Conservation (phyloP, 371 early-diverging fungal genomes). For the Mortierella sp. region DNA sequence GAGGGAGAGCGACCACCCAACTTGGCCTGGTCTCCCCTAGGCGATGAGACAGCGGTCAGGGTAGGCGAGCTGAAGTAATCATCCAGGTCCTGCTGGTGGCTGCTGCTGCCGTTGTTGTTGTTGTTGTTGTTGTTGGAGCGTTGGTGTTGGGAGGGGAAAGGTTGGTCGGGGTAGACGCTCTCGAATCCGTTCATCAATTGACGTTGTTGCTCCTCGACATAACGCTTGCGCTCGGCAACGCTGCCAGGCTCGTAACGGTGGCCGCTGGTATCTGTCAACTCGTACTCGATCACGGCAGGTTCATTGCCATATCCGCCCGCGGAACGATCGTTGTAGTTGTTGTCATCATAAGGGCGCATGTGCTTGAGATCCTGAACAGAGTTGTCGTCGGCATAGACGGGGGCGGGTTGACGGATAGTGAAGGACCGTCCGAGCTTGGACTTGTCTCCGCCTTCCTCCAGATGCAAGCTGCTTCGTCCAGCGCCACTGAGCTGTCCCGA, state of each 20-base stretch:
- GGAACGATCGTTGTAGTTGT: conserved; percentile 25
- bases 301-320: conserved; percentile 29
- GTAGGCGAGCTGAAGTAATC: not conserved
- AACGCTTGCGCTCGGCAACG: conserved; percentile 44
- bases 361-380: conserved; percentile 26
- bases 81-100: not conserved
- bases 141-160: conserved; percentile 17
- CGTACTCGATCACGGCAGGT: conserved; percentile 44
- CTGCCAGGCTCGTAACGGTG: conserved; percentile 21
- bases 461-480: conserved; percentile 11
- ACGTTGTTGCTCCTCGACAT: conserved; percentile 49
- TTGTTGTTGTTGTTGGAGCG: conserved; percentile 4
- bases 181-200: conserved; percentile 44
- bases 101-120: not conserved
- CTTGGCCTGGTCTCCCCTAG: not conserved
- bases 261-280: conserved; percentile 26
- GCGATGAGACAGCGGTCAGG: not conserved
- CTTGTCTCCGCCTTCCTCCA: conserved; percentile 24
- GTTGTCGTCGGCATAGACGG: conserved; percentile 26
- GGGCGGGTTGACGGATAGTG: conserved; percentile 43
- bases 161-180: conserved; percentile 22
- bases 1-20: conserved; percentile 8
- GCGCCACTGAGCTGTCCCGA: not conserved
- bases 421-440: conserved; percentile 41
- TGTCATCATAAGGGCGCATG: conserved; percentile 31